These are phyloP conservation scores for Maudiozyma serrabonitensis DNA, from an alignment of 805 yeast genomes.

Conservation along the genomic window DNA sequence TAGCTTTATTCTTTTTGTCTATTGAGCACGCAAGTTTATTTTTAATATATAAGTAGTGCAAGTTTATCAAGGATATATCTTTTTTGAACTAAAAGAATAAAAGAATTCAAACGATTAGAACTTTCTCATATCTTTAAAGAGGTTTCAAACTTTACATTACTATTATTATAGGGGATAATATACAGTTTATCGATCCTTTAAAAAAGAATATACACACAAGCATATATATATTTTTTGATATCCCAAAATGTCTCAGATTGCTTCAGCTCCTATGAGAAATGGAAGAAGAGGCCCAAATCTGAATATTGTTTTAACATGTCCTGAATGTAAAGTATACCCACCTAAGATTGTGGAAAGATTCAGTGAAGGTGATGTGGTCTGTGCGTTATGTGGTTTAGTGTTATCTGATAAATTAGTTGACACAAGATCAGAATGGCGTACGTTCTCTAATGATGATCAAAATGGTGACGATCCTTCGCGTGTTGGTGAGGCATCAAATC, in stretches of 20 bases:
- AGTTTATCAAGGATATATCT: too few relatives aligned
- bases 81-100: too few relatives aligned
- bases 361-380: conserved; percentile 96
- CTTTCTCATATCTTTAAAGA: too few relatives aligned
- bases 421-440: conserved; percentile 97
- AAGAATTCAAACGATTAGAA: too few relatives aligned
- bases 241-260: conserved; percentile 6
- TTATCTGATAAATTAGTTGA: conserved; percentile 87
- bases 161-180: too few relatives aligned
- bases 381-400: conserved; percentile 93
- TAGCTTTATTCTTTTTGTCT: too few relatives aligned
- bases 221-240: neutral
- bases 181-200: too few relatives aligned
- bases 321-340: conserved; percentile 92
- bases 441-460: conserved; percentile 94
- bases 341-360: conserved; percentile 92
- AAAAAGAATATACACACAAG: neutral
- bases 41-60: too few relatives aligned
- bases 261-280: conserved; percentile 4
- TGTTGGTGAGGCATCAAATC: conserved; percentile 97
- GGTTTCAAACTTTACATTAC: too few relatives aligned
- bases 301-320: conserved; percentile 84
- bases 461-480: conserved; percentile 98
- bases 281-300: conserved; percentile 55
- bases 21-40: too few relatives aligned